Evolutionary conservation across 768 basidiomycete genomes (phyloP).

Genomic region (Mycena belliarum): DNA sequence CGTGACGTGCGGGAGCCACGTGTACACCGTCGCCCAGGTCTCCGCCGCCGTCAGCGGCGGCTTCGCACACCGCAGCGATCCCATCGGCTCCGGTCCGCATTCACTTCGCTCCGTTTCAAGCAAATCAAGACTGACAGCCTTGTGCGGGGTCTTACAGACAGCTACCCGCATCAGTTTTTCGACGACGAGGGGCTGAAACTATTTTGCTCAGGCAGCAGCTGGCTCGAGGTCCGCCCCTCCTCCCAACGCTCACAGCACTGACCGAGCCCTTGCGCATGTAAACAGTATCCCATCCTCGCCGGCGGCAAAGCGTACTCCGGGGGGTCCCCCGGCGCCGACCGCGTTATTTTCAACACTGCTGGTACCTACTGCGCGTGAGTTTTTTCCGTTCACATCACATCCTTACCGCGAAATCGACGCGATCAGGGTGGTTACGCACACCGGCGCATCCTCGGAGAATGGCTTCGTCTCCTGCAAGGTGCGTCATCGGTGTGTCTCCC

Average conservation of each 20-base stretch:
- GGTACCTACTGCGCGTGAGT: constrained; percentile 30
- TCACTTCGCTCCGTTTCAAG: background rate
- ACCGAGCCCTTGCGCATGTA: background rate
- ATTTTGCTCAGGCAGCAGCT: constrained; percentile 22
- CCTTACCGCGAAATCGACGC: background rate
- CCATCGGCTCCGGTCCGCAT: constrained; percentile 23
- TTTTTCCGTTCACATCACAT: background rate
- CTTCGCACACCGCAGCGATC: constrained; percentile 15
- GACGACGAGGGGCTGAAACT: constrained; percentile 24
- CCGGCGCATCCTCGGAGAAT: constrained; percentile 21
- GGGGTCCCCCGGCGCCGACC: constrained; percentile 28
- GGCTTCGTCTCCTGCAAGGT: constrained; percentile 24
- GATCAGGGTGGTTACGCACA: constrained; percentile 25
- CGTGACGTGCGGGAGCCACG: constrained; percentile 24
- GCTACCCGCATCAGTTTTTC: constrained; percentile 25
- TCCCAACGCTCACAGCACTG: too few relatives aligned
- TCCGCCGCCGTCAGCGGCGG: constrained; percentile 19
- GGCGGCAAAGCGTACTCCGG: constrained; percentile 24
- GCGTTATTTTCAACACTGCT: constrained; percentile 25
- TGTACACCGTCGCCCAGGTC: constrained; percentile 22
- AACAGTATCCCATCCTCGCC: constrained; percentile 25
- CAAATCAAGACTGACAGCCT: too few relatives aligned
- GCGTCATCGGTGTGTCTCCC: too few relatives aligned
- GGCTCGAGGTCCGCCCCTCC: constrained; percentile 17
- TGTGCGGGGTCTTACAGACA: constrained; percentile 16